Base-by-base conservation (phyloP, 805 yeast species). In the Cyberlindnera euphorbiae region DNA sequence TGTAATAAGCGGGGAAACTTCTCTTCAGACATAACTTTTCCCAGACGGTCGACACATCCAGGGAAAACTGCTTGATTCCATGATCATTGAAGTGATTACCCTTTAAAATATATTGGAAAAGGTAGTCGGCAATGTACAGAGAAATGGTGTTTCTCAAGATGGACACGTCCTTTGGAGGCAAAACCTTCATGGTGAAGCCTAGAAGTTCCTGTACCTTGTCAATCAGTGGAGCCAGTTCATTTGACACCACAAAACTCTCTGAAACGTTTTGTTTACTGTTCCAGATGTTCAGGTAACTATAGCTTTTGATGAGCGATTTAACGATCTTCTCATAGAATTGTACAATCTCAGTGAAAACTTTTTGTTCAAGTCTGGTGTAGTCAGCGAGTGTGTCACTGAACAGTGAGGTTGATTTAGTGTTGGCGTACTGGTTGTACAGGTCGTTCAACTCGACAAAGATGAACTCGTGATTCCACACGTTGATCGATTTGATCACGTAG, bases 21-120 rank as follows among this genome's bases (percentile, higher is more conserved):
- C 32, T 32, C 33, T 43, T 34, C 6, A 62, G 34, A 13, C 44
- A 39, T 12, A 63, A 41, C 11, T 48, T 39, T 17, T 49, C 53
- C 44, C 55, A 58, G 11, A 62, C 31, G 2, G 61, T 46, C 3
- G 42, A 27, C 30, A 56, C 58, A 46, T 66, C 70, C 2, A 51
- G 23, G 9, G 46, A 32, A 7, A 64, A 38, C 38, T 66, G 69
- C 4, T 44, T 42, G 10, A 63, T 38, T 2, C 69, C 69, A 2
- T 38, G 12, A 8, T 42, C 29, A 28, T 56, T 60, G 41, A 66
- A 65, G 33, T 58, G 60, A 35, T 64, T 65, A 17, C 58, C 39
- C 38, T 64, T 64, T 21, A 65, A 47, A 22, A 64, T 58, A 8
- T 62, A 54, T 32, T 62, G 63, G 14, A 58, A 44, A 30, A 62